These are phyloP conservation scores for Galerina sulciceps DNA, from an alignment of 768 basidiomycete species.

Conservation along the genomic window DNA sequence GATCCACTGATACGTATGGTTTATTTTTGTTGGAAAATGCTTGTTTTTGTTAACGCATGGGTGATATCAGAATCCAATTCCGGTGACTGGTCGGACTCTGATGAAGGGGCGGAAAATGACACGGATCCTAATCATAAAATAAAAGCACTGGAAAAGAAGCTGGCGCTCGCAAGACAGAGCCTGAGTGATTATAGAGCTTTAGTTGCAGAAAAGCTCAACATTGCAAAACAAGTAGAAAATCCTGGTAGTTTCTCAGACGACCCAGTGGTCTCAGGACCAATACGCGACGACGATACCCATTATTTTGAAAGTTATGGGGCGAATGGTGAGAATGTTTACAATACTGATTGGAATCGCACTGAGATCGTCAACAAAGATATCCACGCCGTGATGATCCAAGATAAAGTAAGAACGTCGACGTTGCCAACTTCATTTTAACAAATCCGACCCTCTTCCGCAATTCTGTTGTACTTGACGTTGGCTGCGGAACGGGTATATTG, in stretches of 20 bases:
- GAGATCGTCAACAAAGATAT: conserved; percentile 62
- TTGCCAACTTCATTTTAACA: conserved; percentile 87
- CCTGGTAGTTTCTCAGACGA: conserved; percentile 37
- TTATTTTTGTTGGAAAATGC: conserved; percentile 10
- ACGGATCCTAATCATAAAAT: conserved; percentile 50
- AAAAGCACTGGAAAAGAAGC: conserved; percentile 60
- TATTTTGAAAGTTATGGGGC: conserved; percentile 91
- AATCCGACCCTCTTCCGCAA: conserved; percentile 83
- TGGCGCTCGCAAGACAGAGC: conserved; percentile 61
- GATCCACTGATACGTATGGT: conserved; percentile 88
- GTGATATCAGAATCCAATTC: conserved; percentile 58
- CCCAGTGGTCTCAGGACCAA: conserved; percentile 25
- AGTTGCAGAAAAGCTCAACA: conserved; percentile 56
- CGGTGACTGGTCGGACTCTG: conserved; percentile 80
- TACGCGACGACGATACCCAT: conserved; percentile 86
- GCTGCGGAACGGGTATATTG: conserved; percentile 94
- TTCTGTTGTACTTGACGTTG: conserved; percentile 91
- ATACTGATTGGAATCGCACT: not conserved
- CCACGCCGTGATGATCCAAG: conserved; percentile 96
- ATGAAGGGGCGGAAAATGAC: conserved; percentile 54
- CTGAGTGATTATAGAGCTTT: conserved; percentile 65
- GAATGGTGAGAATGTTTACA: conserved; percentile 60
- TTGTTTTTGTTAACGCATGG: not conserved
- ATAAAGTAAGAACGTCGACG: conserved; percentile 90
- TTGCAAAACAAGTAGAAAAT: conserved; percentile 46